phyloP scores from a whole-genome alignment of 2,329 filamentous ascomycete species.

The Calonectria pteridis region DNA sequence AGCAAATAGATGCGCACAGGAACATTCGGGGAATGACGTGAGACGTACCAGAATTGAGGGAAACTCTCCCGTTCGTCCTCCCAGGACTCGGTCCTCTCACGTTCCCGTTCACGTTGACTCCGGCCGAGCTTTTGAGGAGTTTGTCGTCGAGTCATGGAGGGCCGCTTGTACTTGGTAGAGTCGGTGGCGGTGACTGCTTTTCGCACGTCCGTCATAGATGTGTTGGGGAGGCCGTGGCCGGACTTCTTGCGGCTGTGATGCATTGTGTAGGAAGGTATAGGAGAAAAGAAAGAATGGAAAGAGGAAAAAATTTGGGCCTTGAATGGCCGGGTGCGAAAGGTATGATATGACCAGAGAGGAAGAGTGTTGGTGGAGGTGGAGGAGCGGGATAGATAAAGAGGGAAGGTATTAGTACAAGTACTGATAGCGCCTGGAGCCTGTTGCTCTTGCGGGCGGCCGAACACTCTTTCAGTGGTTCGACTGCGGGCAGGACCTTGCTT shows the following conservation, averaged over 20 bases:
- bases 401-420: constrained; percentile 28
- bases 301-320: constrained; percentile 23
- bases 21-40: constrained; percentile 26
- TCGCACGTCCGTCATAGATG: constrained; percentile 68
- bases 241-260: constrained; percentile 70
- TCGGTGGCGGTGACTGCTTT: constrained; percentile 62
- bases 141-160: constrained; percentile 59
- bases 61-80: constrained; percentile 73
- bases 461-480: constrained; percentile 42
- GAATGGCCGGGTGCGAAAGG: constrained; percentile 35
- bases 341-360: constrained; percentile 40
- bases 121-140: constrained; percentile 64
- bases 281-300: constrained; percentile 22
- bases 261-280: constrained; percentile 52
- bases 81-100: constrained; percentile 64
- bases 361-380: constrained; percentile 21
- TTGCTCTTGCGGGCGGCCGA: constrained; percentile 34
- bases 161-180: constrained; percentile 61
- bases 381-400: constrained; percentile 31
- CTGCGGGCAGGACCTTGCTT: constrained; percentile 41
- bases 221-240: constrained; percentile 64
- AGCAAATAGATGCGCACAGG: constrained; percentile 4
- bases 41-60: constrained; percentile 73
- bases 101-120: constrained; percentile 64
- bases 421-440: constrained; percentile 20